A percentile compares a stretch with the other conserved stretches of the same genome.
These are phyloP conservation scores for Ophiosphaerella korrae DNA, from an alignment of 2,329 filamentous ascomycete genomes.

Conservation along the genomic window DNA sequence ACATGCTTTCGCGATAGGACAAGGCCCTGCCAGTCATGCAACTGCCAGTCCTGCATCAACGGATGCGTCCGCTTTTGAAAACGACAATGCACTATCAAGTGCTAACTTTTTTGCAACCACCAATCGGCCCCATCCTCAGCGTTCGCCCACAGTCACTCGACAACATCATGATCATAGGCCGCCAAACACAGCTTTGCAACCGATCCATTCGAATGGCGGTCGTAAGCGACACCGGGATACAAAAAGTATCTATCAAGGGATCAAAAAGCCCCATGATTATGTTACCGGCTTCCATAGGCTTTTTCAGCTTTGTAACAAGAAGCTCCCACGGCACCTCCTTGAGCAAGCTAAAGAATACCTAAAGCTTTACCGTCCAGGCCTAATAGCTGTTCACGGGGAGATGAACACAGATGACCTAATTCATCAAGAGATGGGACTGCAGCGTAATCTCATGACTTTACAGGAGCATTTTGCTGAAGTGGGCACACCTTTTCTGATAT, in stretches of 20 bases:
- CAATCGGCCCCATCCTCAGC: slow-evolving; percentile 35
- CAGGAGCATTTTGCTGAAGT: slow-evolving; percentile 88
- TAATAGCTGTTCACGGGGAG: slow-evolving; percentile 90
- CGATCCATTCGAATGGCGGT: slow-evolving; percentile 38
- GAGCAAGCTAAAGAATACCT: slow-evolving; percentile 85
- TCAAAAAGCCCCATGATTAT: slow-evolving; percentile 91
- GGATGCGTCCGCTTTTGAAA: slow-evolving; percentile 51
- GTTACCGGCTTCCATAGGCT: slow-evolving; percentile 88
- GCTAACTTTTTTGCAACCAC: slow-evolving; percentile 43
- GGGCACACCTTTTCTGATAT: slow-evolving; percentile 89
- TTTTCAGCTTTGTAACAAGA: slow-evolving; percentile 76
- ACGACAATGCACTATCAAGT: slow-evolving; percentile 46
- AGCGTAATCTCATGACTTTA: slow-evolving; percentile 89
- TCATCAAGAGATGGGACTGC: slow-evolving; percentile 97
- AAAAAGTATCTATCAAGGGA: slow-evolving; percentile 83
- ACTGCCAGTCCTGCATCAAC: slow-evolving; percentile 62
- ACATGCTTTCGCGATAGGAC: slow-evolving; percentile 66
- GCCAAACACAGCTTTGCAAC: slow-evolving; percentile 38
- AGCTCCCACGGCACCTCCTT: slow-evolving; percentile 77
- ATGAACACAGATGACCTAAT: slow-evolving; percentile 86
- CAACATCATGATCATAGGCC: slow-evolving; percentile 31
- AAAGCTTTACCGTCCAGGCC: slow-evolving; percentile 86
- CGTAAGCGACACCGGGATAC: slow-evolving; percentile 69
- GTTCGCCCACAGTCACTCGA: slow-evolving; percentile 34
- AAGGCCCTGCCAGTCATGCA: slow-evolving; percentile 60